These are phyloP conservation scores for Colletotrichum spaethianum DNA, from an alignment of 2,329 filamentous ascomycete species.

Conservation along the genomic window DNA sequence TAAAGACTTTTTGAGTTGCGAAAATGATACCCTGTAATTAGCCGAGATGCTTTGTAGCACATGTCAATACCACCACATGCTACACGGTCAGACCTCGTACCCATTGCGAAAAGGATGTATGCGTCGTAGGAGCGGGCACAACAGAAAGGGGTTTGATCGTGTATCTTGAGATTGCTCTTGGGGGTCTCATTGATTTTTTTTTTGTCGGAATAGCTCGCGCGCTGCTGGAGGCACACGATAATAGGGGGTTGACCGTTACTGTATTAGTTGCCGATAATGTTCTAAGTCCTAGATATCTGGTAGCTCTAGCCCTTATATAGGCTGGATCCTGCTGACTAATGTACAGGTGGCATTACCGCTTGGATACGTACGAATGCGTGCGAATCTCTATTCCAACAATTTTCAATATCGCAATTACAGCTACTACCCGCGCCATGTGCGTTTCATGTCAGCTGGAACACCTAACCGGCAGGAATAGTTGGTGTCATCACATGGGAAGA, in stretches of 20 bases:
- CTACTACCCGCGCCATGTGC: not conserved
- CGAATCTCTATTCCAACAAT: too few relatives aligned
- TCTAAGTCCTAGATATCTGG: too few relatives aligned
- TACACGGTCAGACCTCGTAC: not conserved
- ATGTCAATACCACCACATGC: conserved; percentile 7
- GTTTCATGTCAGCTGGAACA: too few relatives aligned
- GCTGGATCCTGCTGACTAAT: too few relatives aligned
- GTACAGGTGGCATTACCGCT: too few relatives aligned
- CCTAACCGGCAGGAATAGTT: too few relatives aligned
- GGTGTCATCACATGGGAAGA: not conserved
- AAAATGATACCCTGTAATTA: not conserved
- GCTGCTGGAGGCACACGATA: too few relatives aligned
- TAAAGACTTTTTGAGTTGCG: not conserved
- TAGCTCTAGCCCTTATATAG: too few relatives aligned
- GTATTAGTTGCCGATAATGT: too few relatives aligned
- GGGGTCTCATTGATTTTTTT: not conserved
- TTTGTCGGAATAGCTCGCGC: too few relatives aligned
- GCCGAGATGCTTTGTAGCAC: conserved; percentile 1
- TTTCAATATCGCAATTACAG: not conserved
- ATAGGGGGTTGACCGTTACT: too few relatives aligned
- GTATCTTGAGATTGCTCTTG: not conserved
- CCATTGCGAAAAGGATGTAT: not conserved
- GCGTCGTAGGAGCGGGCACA: not conserved
- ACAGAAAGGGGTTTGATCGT: not conserved
- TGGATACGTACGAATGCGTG: too few relatives aligned